phyloP scores from a whole-genome alignment of 345 rosid genomes.

The Garcia nutans region DNA sequence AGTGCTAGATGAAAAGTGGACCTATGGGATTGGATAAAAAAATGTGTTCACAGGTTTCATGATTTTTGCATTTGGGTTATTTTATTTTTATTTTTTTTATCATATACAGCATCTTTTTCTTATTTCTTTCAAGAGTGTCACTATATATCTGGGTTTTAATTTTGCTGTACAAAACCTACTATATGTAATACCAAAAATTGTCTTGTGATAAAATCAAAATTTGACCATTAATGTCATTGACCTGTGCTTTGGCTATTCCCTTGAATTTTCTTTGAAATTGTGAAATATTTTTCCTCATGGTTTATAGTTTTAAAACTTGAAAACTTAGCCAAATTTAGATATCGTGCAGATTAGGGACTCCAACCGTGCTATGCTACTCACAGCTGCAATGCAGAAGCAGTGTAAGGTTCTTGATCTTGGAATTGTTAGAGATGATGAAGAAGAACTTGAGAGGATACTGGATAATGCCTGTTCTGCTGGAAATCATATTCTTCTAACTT shows the following conservation, averaged over 20 bases:
- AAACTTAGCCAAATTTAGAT: constrained; percentile 18
- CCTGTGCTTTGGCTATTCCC: neutral
- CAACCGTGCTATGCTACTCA: constrained; percentile 84
- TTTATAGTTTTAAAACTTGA: constrained; percentile 20
- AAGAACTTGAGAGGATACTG: constrained; percentile 63
- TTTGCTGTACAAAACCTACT: neutral
- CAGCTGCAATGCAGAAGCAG: constrained; percentile 73
- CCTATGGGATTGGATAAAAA: neutral
- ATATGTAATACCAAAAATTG: neutral
- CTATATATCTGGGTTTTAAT: neutral
- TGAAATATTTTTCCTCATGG: constrained; percentile 6
- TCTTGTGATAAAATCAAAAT: neutral
- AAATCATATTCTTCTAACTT: constrained; percentile 75
- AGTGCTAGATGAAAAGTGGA: neutral
- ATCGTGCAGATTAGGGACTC: constrained; percentile 88
- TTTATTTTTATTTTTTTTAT: neutral
- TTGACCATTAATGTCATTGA: neutral
- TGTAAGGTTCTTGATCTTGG: constrained; percentile 88
- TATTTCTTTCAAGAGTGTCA: neutral
- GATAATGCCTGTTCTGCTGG: constrained; percentile 62
- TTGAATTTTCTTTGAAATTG: constrained; percentile 2
- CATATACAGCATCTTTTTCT: neutral
- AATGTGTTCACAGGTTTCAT: neutral
- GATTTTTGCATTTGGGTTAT: neutral
- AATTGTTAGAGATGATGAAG: constrained; percentile 69